A percentile compares a stretch with the other conserved stretches of the same genome.
Conservation (phyloP, 2,329 filamentous ascomycete species). For the Metarhizium rileyi region DNA sequence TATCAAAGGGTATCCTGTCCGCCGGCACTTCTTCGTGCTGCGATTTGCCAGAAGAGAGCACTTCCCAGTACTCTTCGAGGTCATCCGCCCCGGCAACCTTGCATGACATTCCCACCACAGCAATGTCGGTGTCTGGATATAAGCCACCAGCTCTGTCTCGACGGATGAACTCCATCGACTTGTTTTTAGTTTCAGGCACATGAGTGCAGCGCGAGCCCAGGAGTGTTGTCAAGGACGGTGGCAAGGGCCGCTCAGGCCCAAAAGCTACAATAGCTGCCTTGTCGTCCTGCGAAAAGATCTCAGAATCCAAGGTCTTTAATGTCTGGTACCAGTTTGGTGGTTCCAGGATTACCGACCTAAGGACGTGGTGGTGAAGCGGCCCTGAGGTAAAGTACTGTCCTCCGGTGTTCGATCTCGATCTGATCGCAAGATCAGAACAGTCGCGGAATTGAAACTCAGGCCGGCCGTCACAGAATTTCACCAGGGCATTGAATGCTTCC, state of each 20-base stretch:
- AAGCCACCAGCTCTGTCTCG: not conserved
- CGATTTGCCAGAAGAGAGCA: conserved; percentile 10
- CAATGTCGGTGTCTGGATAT: conserved; percentile 15
- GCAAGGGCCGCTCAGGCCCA: not conserved
- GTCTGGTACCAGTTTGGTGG: conserved; percentile 41
- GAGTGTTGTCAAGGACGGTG: not conserved
- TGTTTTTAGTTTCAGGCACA: not conserved
- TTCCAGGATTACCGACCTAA: conserved; percentile 36
- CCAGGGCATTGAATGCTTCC: not conserved
- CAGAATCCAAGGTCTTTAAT: not conserved
- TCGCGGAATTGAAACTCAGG: not conserved
- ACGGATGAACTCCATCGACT: not conserved
- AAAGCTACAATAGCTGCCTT: not conserved
- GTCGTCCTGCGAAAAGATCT: not conserved
- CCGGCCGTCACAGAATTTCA: not conserved
- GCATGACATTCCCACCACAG: conserved; percentile 30
- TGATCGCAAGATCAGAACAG: not conserved
- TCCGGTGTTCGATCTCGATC: not conserved
- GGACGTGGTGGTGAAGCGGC: not conserved
- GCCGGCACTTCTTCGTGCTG: conserved; percentile 5
- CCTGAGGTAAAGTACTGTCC: not conserved
- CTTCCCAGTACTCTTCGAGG: conserved; percentile 24
- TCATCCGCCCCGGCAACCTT: conserved; percentile 24
- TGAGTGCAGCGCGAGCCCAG: conserved; percentile 9
- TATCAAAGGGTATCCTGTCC: not conserved